Evolutionary conservation across 345 rosid genomes (phyloP).

Genomic region (Eutrema heterophyllum): DNA sequence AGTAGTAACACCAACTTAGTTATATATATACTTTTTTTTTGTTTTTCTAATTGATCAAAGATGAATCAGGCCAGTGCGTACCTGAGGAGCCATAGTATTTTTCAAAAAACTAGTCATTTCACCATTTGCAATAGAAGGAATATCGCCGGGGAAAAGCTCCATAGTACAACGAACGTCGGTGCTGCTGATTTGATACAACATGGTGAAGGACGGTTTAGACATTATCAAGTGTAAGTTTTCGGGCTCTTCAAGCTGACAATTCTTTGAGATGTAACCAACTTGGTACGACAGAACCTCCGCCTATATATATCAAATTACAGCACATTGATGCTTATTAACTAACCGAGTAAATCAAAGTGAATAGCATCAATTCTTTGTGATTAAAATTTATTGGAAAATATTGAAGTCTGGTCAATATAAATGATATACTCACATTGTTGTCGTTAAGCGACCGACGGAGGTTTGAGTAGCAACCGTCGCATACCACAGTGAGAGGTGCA

Average conservation of each 20-base stretch:
- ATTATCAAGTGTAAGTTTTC: constrained; percentile 41
- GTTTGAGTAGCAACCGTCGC: constrained; percentile 54
- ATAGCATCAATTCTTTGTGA: background rate
- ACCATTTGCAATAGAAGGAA: constrained; percentile 45
- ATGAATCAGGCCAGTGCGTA: background rate
- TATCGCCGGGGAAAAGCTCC: constrained; percentile 38
- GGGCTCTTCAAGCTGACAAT: constrained; percentile 36
- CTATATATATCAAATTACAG: constrained; percentile 21
- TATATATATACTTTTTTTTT: background rate
- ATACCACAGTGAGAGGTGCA: constrained; percentile 53
- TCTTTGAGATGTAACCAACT: constrained; percentile 44
- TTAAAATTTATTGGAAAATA: background rate
- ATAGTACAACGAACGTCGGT: constrained; percentile 44
- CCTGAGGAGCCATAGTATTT: constrained; percentile 41
- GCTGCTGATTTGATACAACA: constrained; percentile 48
- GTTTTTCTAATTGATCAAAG: background rate
- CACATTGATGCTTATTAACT: background rate
- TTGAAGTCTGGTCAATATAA: background rate
- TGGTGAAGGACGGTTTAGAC: constrained; percentile 37
- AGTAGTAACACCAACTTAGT: background rate
- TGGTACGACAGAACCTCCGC: constrained; percentile 39
- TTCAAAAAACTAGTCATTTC: constrained; percentile 37
- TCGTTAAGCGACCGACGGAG: constrained; percentile 44
- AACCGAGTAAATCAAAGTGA: background rate
- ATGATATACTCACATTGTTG: constrained; percentile 30